phyloP scores from a whole-genome alignment of 805 yeast species.

The Blastobotrys peoriensis region DNA sequence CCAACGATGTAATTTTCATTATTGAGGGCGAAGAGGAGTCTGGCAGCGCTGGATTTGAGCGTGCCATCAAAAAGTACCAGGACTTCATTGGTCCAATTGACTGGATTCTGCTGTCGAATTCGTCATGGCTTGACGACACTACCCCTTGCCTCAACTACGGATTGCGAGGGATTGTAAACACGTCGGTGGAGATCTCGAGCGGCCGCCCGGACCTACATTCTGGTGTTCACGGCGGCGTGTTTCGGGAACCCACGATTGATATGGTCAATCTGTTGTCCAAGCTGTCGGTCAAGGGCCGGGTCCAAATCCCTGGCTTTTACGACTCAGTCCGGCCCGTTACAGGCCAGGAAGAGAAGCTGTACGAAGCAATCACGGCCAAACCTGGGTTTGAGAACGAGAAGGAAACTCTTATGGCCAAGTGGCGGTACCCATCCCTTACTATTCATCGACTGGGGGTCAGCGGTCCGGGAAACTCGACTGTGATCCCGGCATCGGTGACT shows the following conservation, averaged over 20 bases:
- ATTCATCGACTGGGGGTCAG: constrained; percentile 78
- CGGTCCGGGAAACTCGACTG: constrained; percentile 86
- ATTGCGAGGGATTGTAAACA: constrained; percentile 82
- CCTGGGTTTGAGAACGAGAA: constrained; percentile 29
- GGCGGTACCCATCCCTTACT: constrained; percentile 89
- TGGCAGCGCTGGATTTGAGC: constrained; percentile 81
- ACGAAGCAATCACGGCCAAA: constrained; percentile 51
- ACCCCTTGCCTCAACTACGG: constrained; percentile 94
- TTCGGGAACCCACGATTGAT: constrained; percentile 85
- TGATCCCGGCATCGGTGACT: constrained; percentile 75
- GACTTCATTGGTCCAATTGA: constrained; percentile 64
- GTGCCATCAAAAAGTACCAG: constrained; percentile 49
- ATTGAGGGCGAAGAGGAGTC: constrained; percentile 96
- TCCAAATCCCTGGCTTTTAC: constrained; percentile 63
- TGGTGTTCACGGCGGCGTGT: constrained; percentile 93
- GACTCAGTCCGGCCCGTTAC: constrained; percentile 57
- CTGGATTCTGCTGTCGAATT: constrained; percentile 84
- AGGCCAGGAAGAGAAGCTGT: constrained; percentile 51
- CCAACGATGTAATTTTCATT: constrained; percentile 71
- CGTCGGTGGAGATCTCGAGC: constrained; percentile 61
- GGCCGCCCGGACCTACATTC: constrained; percentile 88
- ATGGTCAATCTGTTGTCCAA: constrained; percentile 64
- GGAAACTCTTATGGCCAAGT: constrained; percentile 55
- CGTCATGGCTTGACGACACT: constrained; percentile 87
- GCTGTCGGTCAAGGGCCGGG: constrained; percentile 51